Conservation (phyloP, 805 yeast species). For the Yarrowia sp. region DNA sequence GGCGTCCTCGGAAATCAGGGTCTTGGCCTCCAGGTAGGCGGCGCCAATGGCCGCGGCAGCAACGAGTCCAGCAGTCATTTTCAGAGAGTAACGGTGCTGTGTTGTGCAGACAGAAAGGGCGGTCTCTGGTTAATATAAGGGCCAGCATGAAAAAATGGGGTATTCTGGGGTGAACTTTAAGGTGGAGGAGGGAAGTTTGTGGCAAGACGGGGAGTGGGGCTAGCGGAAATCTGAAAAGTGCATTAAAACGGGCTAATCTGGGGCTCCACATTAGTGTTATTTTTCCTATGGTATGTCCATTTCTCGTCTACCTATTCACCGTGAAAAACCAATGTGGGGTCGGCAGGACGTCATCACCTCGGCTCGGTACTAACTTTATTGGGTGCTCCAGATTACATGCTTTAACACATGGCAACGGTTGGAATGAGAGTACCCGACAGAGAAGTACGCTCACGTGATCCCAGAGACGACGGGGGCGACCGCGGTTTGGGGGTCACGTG, state of each 20-base stretch:
- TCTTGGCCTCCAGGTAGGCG: constrained; percentile 58
- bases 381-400: constrained; percentile 17
- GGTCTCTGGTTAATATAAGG: constrained; percentile 6
- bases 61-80: constrained; percentile 38
- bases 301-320: background rate
- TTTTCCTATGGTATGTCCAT: background rate
- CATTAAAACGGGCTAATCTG: background rate
- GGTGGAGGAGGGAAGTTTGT: background rate
- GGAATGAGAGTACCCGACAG: background rate
- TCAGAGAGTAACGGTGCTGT: background rate
- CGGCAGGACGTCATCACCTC: constrained; percentile 33
- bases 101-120: background rate
- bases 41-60: constrained; percentile 48
- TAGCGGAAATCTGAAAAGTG: background rate
- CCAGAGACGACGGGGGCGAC: too few species aligned
- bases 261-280: background rate
- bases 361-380: constrained; percentile 34
- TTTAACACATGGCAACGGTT: constrained; percentile 34
- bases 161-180: constrained; percentile 16
- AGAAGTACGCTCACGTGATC: too few species aligned
- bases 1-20: constrained; percentile 60
- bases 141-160: constrained; percentile 36
- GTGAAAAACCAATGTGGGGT: constrained; percentile 9
- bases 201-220: background rate
- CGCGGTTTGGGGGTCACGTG: too few species aligned